Evolutionary conservation across 345 rosid species (phyloP), one percentile per base, ranked within the genome.

Genomic region (Eutrema japonicum): DNA sequence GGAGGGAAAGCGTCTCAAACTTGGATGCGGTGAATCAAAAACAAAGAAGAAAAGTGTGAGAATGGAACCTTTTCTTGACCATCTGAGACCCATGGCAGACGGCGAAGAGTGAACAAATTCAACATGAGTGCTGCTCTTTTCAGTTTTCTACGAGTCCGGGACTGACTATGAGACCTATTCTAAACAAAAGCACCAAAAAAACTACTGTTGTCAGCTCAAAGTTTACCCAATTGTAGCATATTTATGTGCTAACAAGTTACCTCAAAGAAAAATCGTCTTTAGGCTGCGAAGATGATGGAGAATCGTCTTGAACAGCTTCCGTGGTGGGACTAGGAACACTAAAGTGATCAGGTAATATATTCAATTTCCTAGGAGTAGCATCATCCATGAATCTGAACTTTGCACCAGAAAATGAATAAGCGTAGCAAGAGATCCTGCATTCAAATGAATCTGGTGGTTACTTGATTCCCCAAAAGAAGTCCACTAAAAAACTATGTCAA

Each of bases 41-140:
- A 9, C 10, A 76, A 57, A n/a, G 8, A 27, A 16, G 46, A 37
- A 66, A 72, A 11, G 73, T 43, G 7, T 52, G 45, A 33, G 51
- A 49, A 22, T 64, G 36, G 26, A 79, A 95, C 97, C 97, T 95
- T 95, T 48, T 88, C 84, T 85, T 83, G 89, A 51, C 89, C 89
- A 64, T 82, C 71, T 30, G 91, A 87, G 42, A 75, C 74, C 99
- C 99, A 92, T 8, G 93, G 89, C 49, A 92, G 81, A 38, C 97
- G 82, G 4, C 81, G 89, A 22, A 88, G 76, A 75, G 82, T 84
- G 82, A 95, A 88, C 72, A 90, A 8, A 59, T 88, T 95, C 85
- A 90, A 77, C 97, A 90, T 95, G 63, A 71, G 51, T 50, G 87
- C 89, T 29, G 89, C 91, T 64, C 79, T 79, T 75, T 75, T 81